These are phyloP conservation scores for Senna siamea DNA, from an alignment of 306 rosid species.

Conservation along the genomic window DNA sequence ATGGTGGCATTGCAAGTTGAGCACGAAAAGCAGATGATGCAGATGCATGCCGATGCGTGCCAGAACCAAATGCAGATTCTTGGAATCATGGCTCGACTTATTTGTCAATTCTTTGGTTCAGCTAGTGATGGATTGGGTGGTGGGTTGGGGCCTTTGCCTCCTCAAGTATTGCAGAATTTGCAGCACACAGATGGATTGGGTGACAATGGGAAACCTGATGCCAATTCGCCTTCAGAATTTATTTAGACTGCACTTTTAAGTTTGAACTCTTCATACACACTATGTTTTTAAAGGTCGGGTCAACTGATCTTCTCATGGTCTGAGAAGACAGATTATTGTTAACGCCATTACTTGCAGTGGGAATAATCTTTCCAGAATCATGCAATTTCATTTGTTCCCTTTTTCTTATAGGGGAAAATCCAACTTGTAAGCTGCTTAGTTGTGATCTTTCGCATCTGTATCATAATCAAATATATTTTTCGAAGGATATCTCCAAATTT, in stretches of 20 bases:
- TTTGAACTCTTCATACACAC: slow-evolving; percentile 4
- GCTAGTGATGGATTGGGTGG: slow-evolving; percentile 70
- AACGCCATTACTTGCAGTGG: slow-evolving; percentile 15
- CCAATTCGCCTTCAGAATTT: slow-evolving; percentile 86
- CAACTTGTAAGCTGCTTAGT: slow-evolving; percentile 23
- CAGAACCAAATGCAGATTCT: slow-evolving; percentile 92
- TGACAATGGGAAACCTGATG: slow-evolving; percentile 72
- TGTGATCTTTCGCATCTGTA: slow-evolving; percentile 22
- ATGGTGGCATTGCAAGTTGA: slow-evolving; percentile 83
- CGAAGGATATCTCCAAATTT: slow-evolving; percentile 5
- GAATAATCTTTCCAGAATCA: slow-evolving; percentile 14
- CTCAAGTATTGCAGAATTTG: slow-evolving; percentile 80
- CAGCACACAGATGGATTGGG: slow-evolving; percentile 73
- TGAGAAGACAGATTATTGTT: slow-evolving; percentile 13
- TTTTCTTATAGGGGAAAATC: not conserved
- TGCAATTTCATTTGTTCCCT: slow-evolving; percentile 22
- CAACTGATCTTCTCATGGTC: too few species aligned
- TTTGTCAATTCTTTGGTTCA: slow-evolving; percentile 80
- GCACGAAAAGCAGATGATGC: slow-evolving; percentile 91
- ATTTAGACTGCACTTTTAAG: slow-evolving; percentile 46
- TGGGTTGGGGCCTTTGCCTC: slow-evolving; percentile 69
- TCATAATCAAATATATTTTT: slow-evolving; percentile 7
- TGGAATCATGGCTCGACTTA: slow-evolving; percentile 73
- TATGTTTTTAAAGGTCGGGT: too few species aligned
- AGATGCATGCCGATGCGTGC: slow-evolving; percentile 84